Evolutionary conservation across 768 basidiomycete species (phyloP), one percentile per base, ranked within the genome.

Genomic region (Kwoniella sp.): DNA sequence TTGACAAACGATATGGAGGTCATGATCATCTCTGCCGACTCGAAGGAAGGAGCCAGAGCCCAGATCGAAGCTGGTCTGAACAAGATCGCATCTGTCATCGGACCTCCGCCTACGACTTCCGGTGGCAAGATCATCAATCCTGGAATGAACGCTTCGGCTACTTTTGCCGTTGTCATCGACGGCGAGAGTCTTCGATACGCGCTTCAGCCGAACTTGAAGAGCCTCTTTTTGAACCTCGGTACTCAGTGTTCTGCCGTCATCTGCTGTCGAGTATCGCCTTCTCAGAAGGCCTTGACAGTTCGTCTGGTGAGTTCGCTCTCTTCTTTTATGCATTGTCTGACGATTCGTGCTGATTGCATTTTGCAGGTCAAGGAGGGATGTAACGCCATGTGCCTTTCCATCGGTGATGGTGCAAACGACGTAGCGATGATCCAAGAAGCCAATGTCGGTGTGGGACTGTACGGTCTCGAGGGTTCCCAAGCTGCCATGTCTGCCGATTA

Each of bases 371-470:
- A 97, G 73, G 92, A 97, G 70, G 95, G 95, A 10, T 86, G 89
- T 51, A 88, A 91, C 54, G 93, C 93, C 0, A 96, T 97, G 95
- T 95, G 94, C 1, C 80, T 98, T 27, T 90, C 94, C 0, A 98
- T 99, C 58, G 95, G 95, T 10, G 95, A 98, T 72, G 82, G 80
- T n/a, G 95, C 95, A 17, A 98, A 98, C 75, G 95, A 98, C 75
- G 95, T 98, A 24, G 93, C 94, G 6, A 98, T 98, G 95, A 98
- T 98, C 63, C 95, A 98, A 77, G 95, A 95, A 74, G 95, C 95
- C n/a, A 93, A 98, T 78, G 89, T 98, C 68, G 95, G 95, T 2
- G 91, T 93, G 74, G 95, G 95, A 22, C 82, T 98, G 26, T 86
- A 91, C 70, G 95, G 95, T 49, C 85, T 94, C 37, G 95, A 98